Conservation (phyloP, 2,329 filamentous ascomycete genomes). For the Lasiodiplodia theobromae region DNA sequence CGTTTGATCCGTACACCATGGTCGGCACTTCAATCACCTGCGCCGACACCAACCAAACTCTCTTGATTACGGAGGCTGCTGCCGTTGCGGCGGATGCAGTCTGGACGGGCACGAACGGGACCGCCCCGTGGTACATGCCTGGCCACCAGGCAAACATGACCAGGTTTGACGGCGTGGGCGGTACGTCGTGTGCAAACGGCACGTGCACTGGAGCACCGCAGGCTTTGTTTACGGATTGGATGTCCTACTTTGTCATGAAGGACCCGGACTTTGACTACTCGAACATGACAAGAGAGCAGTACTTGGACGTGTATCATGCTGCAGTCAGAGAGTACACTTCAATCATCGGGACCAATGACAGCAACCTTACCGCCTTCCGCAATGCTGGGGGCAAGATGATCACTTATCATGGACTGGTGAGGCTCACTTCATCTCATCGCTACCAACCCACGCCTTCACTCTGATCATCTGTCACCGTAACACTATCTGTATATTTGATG, state of each 20-base stretch:
- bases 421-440: no score
- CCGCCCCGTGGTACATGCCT: neutral
- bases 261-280: conserved; percentile 30
- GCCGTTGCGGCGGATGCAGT: conserved; percentile 40
- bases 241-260: conserved; percentile 32
- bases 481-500: no score
- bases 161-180: conserved; percentile 34
- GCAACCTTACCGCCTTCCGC: conserved; percentile 48
- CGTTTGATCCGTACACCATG: conserved; percentile 30
- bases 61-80: conserved; percentile 37
- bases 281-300: conserved; percentile 40
- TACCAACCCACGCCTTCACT: no score
- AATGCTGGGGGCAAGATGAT: conserved; percentile 51
- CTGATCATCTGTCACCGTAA: no score
- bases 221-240: conserved; percentile 29
- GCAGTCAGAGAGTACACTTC: conserved; percentile 41
- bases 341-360: conserved; percentile 47
- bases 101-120: conserved; percentile 40
- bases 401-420: conserved; percentile 48
- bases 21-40: conserved; percentile 40
- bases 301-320: conserved; percentile 35
- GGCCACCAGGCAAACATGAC: conserved; percentile 31
- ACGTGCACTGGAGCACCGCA: conserved; percentile 31
- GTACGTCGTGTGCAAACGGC: conserved; percentile 42
- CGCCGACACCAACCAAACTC: conserved; percentile 30